Evolutionary conservation across 2,329 filamentous ascomycete genomes (phyloP), one percentile per base, ranked within the genome.

Genomic region (Cordyceps cateniannulata): DNA sequence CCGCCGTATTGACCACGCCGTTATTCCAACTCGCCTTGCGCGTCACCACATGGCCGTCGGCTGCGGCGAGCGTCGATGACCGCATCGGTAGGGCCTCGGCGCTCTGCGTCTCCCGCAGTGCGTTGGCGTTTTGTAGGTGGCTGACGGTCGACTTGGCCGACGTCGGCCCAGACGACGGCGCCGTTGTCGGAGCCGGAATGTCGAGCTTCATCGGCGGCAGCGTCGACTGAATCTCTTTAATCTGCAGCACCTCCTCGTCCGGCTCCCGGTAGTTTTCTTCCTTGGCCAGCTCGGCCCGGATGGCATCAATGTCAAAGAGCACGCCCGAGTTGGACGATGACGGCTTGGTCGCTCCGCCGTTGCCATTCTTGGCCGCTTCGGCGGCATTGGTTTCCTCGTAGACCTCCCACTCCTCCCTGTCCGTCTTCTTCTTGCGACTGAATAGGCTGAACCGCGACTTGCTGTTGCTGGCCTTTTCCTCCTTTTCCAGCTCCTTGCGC

Each of bases 251-350:
- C 29, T 60, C 56, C 7, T 45, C 35, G 47, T 77, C 74, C 57
- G 73, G 68, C 42, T 86, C 81, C 25, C 84, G 82, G 48, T 81
- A 80, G n/a, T 63, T 59, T 20, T 70, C 68, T 64, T 93, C 89
- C 53, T 84, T 85, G 29, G 90, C 90, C 38, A 99, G 78, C 68
- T 96, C 90, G 10, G 91, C 87, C 53, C 91, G 84, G 65, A 99
- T 98, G 14, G 95, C 95, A 68, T 99, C 95, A 51, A 99, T 85
- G 69, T 99, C 95, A 69, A 99, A 99, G 50, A 99, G 80, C 9
- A 98, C 88, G 38, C 84, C 83, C 47, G 78, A 77, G 67, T 84
- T 86, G 10, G 53, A 32, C 35, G 61, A 77, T 9, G 78, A n/a
- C n/a, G n/a, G 32, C 45, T 57, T 57, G 14, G 8, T 35, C 3